Conservation (phyloP, 2,329 filamentous ascomycete genomes). For the Trichoderma aggressivum region DNA sequence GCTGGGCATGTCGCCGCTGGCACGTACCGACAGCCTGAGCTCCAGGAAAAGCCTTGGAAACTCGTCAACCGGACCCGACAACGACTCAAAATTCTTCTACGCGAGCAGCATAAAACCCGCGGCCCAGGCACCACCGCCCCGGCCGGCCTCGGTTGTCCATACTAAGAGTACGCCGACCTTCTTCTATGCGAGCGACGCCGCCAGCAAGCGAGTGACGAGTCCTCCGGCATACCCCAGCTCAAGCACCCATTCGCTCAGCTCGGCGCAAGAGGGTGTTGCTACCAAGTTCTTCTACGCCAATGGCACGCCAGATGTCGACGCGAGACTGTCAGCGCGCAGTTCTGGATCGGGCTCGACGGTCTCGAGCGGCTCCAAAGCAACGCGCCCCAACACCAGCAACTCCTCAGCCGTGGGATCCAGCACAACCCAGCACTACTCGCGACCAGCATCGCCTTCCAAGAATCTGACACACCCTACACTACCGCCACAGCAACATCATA, state of each 20-base stretch:
- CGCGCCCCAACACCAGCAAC: conserved; percentile 38
- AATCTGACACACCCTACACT: conserved; percentile 22
- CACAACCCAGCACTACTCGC: conserved; percentile 30
- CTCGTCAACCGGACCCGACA: conserved; percentile 27
- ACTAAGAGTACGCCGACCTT: conserved; percentile 49
- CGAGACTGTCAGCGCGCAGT: conserved; percentile 36
- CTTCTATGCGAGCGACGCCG: conserved; percentile 54
- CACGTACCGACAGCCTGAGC: conserved; percentile 11
- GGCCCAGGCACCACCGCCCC: conserved; percentile 37
- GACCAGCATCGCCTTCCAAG: conserved; percentile 53
- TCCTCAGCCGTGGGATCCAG: conserved; percentile 23
- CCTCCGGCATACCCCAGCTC: conserved; percentile 30
- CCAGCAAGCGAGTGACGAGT: conserved; percentile 35
- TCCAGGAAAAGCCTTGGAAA: conserved; percentile 24
- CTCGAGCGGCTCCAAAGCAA: conserved; percentile 45
- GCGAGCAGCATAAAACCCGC: conserved; percentile 68
- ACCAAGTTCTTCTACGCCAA: conserved; percentile 76
- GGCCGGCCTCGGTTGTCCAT: conserved; percentile 38
- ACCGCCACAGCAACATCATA: conserved; percentile 22
- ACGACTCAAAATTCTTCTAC: conserved; percentile 76
- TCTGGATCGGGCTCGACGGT: conserved; percentile 44
- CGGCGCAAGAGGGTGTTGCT: conserved; percentile 39
- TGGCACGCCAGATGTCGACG: conserved; percentile 50
- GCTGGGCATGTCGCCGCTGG: conserved; percentile 34
- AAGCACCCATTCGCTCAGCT: conserved; percentile 35